phyloP scores from a whole-genome alignment of 1,284 basidiomycete species.

The Trichosporon sp. region DNA sequence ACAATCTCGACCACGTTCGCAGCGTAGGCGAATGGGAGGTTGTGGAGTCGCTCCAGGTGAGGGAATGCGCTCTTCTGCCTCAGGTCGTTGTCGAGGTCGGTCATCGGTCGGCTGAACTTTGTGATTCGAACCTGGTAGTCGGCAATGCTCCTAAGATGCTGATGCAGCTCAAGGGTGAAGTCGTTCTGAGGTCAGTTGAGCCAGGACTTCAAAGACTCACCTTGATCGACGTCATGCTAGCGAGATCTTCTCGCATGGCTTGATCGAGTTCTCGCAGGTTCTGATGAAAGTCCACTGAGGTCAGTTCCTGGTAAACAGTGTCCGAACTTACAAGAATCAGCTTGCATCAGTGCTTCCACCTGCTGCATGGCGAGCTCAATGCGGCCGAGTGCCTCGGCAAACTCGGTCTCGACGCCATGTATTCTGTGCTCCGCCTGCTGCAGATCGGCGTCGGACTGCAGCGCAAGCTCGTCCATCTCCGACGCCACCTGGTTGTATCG shows the following conservation, averaged over 20 bases:
- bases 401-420: constrained; percentile 50
- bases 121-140: constrained; percentile 68
- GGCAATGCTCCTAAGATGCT: constrained; percentile 64
- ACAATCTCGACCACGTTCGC: constrained; percentile 88
- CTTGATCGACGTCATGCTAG: constrained; percentile 39
- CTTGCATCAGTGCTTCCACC: constrained; percentile 25
- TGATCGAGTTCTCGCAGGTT: constrained; percentile 37
- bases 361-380: constrained; percentile 35
- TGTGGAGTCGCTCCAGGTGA: constrained; percentile 81
- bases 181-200: constrained; percentile 57
- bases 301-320: neutral
- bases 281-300: constrained; percentile 14
- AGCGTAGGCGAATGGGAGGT: constrained; percentile 87
- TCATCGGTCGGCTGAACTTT: constrained; percentile 59
- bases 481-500: constrained; percentile 31
- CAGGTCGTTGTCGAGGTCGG: constrained; percentile 65
- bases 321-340: constrained; percentile 7
- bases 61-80: constrained; percentile 65
- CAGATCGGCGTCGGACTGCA: constrained; percentile 63
- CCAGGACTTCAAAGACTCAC: constrained; percentile 14
- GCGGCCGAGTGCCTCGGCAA: constrained; percentile 29
- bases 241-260: constrained; percentile 42
- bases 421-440: constrained; percentile 60
- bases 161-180: constrained; percentile 65
- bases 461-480: constrained; percentile 55